Evolutionary conservation across 371 early-diverging fungal species (phyloP).

Genomic region (Mortierella polycephala): DNA sequence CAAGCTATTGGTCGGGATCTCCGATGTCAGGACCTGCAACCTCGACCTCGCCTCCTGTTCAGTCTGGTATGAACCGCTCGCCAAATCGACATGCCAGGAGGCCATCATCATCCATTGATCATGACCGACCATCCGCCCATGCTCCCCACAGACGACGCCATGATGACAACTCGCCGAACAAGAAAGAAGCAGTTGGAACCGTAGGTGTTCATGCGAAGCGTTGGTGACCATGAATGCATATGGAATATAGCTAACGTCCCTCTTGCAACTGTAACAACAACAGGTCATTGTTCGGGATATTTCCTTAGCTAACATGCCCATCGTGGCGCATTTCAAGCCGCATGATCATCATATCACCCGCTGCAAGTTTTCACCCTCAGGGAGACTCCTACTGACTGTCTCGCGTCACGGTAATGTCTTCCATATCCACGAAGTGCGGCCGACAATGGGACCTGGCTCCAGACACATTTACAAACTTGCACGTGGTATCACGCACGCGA

Average conservation of each 20-base stretch:
- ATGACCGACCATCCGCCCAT: conserved; percentile 27
- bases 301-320: conserved; percentile 54
- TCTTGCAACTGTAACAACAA: background rate
- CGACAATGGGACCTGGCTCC: conserved; percentile 39
- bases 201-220: conserved; percentile 15
- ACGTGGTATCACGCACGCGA: conserved; percentile 83
- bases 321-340: conserved; percentile 79
- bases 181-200: conserved; percentile 45
- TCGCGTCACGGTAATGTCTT: conserved; percentile 82
- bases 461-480: conserved; percentile 76
- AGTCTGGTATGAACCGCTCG: conserved; percentile 14
- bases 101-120: conserved; percentile 36
- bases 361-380: conserved; percentile 72
- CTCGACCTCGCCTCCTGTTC: conserved; percentile 47
- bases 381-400: conserved; percentile 77
- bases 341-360: conserved; percentile 78
- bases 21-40: conserved; percentile 20
- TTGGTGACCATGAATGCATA: background rate
- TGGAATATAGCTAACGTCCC: background rate
- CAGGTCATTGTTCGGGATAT: conserved; percentile 63
- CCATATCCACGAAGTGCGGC: conserved; percentile 68
- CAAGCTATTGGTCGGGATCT: conserved; percentile 48
- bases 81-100: conserved; percentile 36
- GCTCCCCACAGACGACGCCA: conserved; percentile 28
- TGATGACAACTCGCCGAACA: conserved; percentile 37